Conservation (phyloP, 495 filamentous ascomycete genomes). For the Letharia columbiana region DNA sequence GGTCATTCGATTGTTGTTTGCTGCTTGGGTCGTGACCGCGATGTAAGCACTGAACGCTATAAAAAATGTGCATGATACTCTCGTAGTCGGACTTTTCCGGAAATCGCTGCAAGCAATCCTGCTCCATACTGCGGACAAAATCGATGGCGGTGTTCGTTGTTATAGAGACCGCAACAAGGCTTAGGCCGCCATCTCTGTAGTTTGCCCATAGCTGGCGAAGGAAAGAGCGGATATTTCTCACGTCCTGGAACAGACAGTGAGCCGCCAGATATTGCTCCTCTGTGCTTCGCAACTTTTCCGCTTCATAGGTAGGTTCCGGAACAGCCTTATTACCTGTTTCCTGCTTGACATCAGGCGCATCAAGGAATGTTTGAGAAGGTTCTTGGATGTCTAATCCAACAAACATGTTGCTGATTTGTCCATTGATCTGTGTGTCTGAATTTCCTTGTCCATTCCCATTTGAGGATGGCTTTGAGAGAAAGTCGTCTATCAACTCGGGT, state of each 20-base stretch:
- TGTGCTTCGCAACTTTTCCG: slow-evolving; percentile 25
- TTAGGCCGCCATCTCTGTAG: slow-evolving; percentile 25
- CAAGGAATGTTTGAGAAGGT: slow-evolving; percentile 32
- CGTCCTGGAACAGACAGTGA: slow-evolving; percentile 22
- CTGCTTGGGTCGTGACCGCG: slow-evolving; percentile 21
- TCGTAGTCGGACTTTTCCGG: slow-evolving; percentile 24
- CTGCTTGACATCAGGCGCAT: slow-evolving; percentile 27
- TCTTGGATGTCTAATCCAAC: slow-evolving; percentile 30
- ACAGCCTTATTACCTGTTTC: not conserved
- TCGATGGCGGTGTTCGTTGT: slow-evolving; percentile 37
- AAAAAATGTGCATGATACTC: slow-evolving; percentile 25
- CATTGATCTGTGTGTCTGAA: not conserved
- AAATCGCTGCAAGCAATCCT: slow-evolving; percentile 31
- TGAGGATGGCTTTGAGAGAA: not conserved
- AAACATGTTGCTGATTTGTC: slow-evolving; percentile 28
- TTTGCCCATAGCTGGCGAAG: slow-evolving; percentile 22
- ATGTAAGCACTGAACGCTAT: slow-evolving; percentile 22
- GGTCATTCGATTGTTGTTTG: slow-evolving; percentile 18
- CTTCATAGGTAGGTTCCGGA: slow-evolving; percentile 28
- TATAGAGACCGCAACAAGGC: slow-evolving; percentile 33
- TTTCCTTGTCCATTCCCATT: not conserved
- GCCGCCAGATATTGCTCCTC: slow-evolving; percentile 26
- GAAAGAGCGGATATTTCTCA: slow-evolving; percentile 20
- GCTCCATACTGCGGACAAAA: slow-evolving; percentile 31
- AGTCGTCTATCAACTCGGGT: slow-evolving; percentile 1